These are phyloP conservation scores for Carpinus fangiana DNA, from an alignment of 306 rosid genomes.

Conservation along the genomic window DNA sequence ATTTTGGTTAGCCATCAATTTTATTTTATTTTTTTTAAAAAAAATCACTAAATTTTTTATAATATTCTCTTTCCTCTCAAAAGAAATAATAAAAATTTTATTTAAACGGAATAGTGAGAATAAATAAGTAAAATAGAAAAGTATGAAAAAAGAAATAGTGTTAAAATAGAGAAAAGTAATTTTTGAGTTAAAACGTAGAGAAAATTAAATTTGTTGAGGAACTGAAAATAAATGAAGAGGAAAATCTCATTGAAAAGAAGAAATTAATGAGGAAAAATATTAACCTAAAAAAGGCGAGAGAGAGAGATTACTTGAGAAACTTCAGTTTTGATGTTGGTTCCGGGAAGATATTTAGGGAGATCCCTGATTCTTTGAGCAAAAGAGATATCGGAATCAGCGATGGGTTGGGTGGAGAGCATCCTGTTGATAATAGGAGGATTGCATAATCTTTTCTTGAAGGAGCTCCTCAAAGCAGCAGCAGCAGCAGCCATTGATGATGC, in stretches of 20 bases:
- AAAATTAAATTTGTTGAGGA: too few species aligned
- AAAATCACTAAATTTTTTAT: too few species aligned
- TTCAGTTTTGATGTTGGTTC: constrained; percentile 64
- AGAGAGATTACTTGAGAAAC: constrained; percentile 57
- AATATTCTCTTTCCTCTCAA: too few species aligned
- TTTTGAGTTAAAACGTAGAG: too few species aligned
- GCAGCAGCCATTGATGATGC: constrained; percentile 63
- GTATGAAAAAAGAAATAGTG: too few species aligned
- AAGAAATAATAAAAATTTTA: too few species aligned
- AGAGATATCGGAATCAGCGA: constrained; percentile 41
- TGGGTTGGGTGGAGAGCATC: constrained; percentile 47
- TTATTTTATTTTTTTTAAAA: too few species aligned
- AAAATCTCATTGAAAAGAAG: not conserved
- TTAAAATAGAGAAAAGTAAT: too few species aligned
- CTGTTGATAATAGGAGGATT: constrained; percentile 17
- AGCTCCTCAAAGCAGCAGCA: constrained; percentile 50
- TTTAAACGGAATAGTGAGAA: too few species aligned
- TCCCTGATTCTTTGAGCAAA: constrained; percentile 71
- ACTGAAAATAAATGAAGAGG: too few species aligned
- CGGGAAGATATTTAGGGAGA: constrained; percentile 83
- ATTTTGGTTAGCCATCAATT: too few species aligned
- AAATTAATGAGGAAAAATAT: not conserved
- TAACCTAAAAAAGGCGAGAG: not conserved
- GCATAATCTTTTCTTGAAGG: constrained; percentile 41
- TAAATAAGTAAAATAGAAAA: too few species aligned